Base-by-base conservation (phyloP, 441 rosid species). In the Flueggea neowawraea region DNA sequence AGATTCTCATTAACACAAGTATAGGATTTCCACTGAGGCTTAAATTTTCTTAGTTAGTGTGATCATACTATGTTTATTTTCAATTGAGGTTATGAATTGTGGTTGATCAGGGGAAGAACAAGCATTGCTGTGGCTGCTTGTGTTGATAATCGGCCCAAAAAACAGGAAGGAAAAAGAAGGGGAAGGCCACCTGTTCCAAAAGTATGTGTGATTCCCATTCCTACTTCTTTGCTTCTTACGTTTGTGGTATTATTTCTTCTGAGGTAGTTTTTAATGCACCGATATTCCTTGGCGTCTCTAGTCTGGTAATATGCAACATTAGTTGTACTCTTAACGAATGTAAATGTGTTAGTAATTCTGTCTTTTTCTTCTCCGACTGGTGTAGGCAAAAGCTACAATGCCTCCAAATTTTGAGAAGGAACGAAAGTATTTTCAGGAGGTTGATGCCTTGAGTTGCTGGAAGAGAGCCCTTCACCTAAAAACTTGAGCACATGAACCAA, bases 381-480 rank as follows among this genome's bases (percentile, higher is more conserved):
- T 53, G 68, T 71, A 87, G 95, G 87, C 79, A 31, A 83, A 80
- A 73, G 73, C 43, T 56, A 81, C 57, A 55, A 77, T 74, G 39
- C 82, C 71, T 73, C 79, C 75, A 63, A 84, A 72, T 73, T 80
- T 91, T 2, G 82, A 81, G 75, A 87, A 78, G 82, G 97, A 91
- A 75, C 75, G 71, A 51, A 74, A 82, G 60, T 95, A 95, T 64
- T 91, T 91, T 78, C 62, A 77, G 58, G 95, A 91, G 73, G 88
- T 95, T 63, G 99, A 91, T 86, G 97, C 85, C 48, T 91, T 91
- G 92, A 91, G 77, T 79, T 95, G 80, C 65, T 82, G 48, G 99
- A 95, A 74, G 99, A 95, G 82, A 95, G 99, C 74, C 97, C 99
- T 15, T 95, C 97, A 17, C 99, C 99, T 10, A 91, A 91, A 64